Evolutionary conservation across 345 rosid genomes (phyloP), one percentile per base, ranked within the genome.

Genomic region (Syzygium jambos): DNA sequence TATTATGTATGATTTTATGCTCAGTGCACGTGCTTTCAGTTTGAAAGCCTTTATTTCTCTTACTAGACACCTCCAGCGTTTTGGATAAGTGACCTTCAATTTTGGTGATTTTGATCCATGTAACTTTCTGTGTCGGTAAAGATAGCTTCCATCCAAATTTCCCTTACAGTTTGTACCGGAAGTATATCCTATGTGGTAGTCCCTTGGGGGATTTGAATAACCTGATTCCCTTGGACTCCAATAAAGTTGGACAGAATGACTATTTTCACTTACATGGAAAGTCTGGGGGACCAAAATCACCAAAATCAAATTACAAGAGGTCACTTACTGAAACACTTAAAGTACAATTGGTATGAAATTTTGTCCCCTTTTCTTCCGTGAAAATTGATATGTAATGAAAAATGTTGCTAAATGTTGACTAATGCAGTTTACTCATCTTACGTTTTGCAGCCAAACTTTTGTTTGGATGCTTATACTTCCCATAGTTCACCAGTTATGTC

Each of bases 401-500:
- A 85, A 30, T 54, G 3, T 57, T n/a, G 57, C 7, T 34, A 38
- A 73, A 73, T 73, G 80, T 38, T 73, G 49, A 38, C 80, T 73
- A 73, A 10, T 73, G 80, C 80, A 73, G 80, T 73, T 34, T 73
- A 55, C 43, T 21, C 77, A 80, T 65, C 43, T 63, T 84, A 43
- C 51, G 68, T 87, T 52, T 87, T 57, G 90, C 95, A 94, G 98
- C 94, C 96, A 82, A 92, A 89, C 90, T 90, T 78, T 80, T 91
- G 89, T 89, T 85, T 91, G 89, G 90, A 90, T 57, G 92, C 92
- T 57, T 91, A 89, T 86, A 94, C 92, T 4, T 90, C 89, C n/a
- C 97, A 93, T 88, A 86, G 61, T 87, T 92, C 95, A 51, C 90
- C 95, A 8, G 88, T 95, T 38, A 91, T 93, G 95, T 94, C 96